A percentile compares a stretch with the other conserved stretches of the same genome.
These are phyloP conservation scores for Eucalyptus regnans DNA, from an alignment of 345 rosid genomes.

Conservation along the genomic window DNA sequence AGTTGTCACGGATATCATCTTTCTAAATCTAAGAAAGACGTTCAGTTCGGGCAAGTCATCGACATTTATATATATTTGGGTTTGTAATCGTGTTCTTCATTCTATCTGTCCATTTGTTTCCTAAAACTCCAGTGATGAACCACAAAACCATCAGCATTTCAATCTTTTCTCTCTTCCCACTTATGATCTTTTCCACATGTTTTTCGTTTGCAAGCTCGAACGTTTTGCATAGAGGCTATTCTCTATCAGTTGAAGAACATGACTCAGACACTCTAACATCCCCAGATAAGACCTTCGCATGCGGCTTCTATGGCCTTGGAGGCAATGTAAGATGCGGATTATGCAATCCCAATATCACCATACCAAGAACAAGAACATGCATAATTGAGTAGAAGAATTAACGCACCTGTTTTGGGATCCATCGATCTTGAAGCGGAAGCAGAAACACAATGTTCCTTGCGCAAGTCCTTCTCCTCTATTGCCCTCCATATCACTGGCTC, in stretches of 20 bases:
- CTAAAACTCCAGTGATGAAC: not conserved
- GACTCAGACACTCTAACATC: slow-evolving; percentile 7
- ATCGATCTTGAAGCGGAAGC: too few relatives aligned
- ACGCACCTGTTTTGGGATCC: too few relatives aligned
- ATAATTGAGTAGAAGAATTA: too few relatives aligned
- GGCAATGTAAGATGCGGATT: slow-evolving; percentile 1
- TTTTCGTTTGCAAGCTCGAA: not conserved
- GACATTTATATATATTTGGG: too few relatives aligned
- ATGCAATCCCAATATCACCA: too few relatives aligned
- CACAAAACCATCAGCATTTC: not conserved
- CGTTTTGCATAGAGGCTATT: slow-evolving; percentile 3
- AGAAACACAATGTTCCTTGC: too few relatives aligned
- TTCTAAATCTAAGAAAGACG: not conserved
- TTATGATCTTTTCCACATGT: not conserved
- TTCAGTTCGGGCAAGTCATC: not conserved
- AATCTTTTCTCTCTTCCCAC: not conserved
- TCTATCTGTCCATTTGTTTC: not conserved
- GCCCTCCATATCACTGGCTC: too few relatives aligned
- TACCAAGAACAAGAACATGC: too few relatives aligned
- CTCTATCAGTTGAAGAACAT: slow-evolving; percentile 10
- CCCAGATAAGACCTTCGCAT: slow-evolving; percentile 14
- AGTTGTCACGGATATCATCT: not conserved
- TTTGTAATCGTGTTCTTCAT: not conserved
- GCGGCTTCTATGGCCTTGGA: slow-evolving; percentile 24
- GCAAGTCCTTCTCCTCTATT: too few relatives aligned